Base-by-base conservation (phyloP, 805 yeast genomes). In the Metschnikowia koreensis region DNA sequence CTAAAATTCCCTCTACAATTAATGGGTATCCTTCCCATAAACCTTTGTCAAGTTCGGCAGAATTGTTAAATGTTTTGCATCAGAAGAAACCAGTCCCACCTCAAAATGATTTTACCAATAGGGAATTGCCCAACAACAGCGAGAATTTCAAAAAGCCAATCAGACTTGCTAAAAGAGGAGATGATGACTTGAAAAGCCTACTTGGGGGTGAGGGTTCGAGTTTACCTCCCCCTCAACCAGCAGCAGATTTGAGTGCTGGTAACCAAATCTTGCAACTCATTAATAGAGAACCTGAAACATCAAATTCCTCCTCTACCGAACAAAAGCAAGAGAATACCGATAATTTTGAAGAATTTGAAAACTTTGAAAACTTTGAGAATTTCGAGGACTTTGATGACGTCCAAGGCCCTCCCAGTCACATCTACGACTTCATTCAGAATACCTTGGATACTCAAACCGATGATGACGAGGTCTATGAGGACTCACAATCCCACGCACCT, bases 401-500 rank as follows among this genome's bases (percentile, higher is more conserved):
- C 42, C 66, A 63, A 29, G 60, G 62, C 15, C 63, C 66, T 37
- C 70, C 68, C 36, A 66, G 66, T 37, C 47, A 52, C 37, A 53
- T 47, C 51, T 53, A 44, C 50, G 56, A 60, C 52, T 60, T 50
- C 47, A 57, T 48, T 37, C 55, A 54, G 29, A 54, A 60, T 40
- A 62, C 62, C 37, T 64, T 70, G 53, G 74, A 69, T 45, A 60
- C 66, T 39, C 74, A 64, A 9, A 65, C 71, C 44, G 76, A 72
- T 49, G 76, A 73, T 42, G 76, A 71, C 41, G 68, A 62, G 38
- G 64, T 48, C 2, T 51, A 38, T 12, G 42, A 26, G 9, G 53
- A 41, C 29, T 5, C 36, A 28, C 34, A 44, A 29, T 7, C 22
- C 11, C 26, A 38, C 22, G 10, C 10, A 31, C 38, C 39, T 22